Evolutionary conservation across 305 asterid species (phyloP).

Genomic region (Stenogyne calaminthoides): DNA sequence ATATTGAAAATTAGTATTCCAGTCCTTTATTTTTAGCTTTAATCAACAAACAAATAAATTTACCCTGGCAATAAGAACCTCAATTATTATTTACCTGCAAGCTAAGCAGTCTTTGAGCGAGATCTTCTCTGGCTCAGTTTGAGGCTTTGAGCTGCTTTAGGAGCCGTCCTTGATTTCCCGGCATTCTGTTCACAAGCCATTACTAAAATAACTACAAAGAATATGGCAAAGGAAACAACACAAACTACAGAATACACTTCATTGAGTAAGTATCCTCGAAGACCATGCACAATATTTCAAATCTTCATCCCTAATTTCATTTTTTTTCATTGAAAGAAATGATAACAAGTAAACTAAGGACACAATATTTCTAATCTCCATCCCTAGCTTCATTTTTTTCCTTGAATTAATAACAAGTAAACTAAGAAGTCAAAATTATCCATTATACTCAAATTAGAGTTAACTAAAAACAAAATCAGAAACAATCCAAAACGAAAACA

Average conservation of each 20-base stretch:
- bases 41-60: conserved; percentile 13
- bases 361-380: background rate
- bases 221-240: conserved; percentile 5
- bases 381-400: background rate
- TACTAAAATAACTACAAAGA: conserved; percentile 6
- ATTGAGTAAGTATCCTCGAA: background rate
- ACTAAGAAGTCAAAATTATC: conserved; percentile 4
- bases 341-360: background rate
- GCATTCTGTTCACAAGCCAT: conserved; percentile 41
- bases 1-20: conserved; percentile 29
- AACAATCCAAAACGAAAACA: background rate
- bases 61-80: conserved; percentile 1
- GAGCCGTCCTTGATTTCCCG: conserved; percentile 48
- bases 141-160: conserved; percentile 50
- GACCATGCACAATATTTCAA: background rate
- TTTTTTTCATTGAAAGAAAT: background rate
- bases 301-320: background rate
- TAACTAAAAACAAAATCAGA: background rate
- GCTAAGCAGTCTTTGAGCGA: conserved; percentile 97
- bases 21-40: background rate
- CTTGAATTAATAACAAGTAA: background rate
- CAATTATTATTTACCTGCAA: conserved; percentile 61
- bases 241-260: background rate
- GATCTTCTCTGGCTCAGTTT: conserved; percentile 81
- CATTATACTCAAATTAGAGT: background rate